These are phyloP conservation scores for Aspergillus phoenicis DNA, from an alignment of 2,329 filamentous ascomycete species.

Conservation along the genomic window DNA sequence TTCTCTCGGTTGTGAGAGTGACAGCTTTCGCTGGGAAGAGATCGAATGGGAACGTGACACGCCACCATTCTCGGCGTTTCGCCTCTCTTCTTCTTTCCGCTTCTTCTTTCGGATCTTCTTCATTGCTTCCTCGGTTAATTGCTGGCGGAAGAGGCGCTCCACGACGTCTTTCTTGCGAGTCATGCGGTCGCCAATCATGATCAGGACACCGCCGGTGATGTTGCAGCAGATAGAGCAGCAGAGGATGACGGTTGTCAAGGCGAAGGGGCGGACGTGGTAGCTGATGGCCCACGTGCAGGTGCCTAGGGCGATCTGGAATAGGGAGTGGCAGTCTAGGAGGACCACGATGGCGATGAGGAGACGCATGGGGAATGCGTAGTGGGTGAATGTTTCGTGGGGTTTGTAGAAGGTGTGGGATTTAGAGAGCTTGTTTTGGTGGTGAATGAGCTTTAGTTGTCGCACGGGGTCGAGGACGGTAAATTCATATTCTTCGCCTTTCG, in stretches of 20 bases:
- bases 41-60: slow-evolving; percentile 24
- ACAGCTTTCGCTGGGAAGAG: neutral
- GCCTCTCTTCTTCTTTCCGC: slow-evolving; percentile 31
- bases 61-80: slow-evolving; percentile 1
- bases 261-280: slow-evolving; percentile 68
- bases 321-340: slow-evolving; percentile 75
- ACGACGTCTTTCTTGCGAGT: slow-evolving; percentile 86
- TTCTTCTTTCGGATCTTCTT: slow-evolving; percentile 57
- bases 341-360: slow-evolving; percentile 77
- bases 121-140: slow-evolving; percentile 69
- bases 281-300: slow-evolving; percentile 77
- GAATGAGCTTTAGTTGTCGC: slow-evolving; percentile 70
- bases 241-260: slow-evolving; percentile 78
- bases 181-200: slow-evolving; percentile 72
- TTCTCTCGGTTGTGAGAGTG: neutral
- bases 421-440: slow-evolving; percentile 78
- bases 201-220: slow-evolving; percentile 73
- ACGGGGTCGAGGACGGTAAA: slow-evolving; percentile 64
- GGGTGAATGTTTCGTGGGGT: slow-evolving; percentile 80
- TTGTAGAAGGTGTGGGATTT: slow-evolving; percentile 89
- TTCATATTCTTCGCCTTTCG: slow-evolving; percentile 54
- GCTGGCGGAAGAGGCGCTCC: slow-evolving; percentile 73
- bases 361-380: slow-evolving; percentile 74
- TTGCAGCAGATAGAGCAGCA: slow-evolving; percentile 78
- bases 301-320: slow-evolving; percentile 78